A percentile compares a stretch with the other conserved stretches of the same genome.
Conservation (phyloP, 2,329 filamentous ascomycete genomes). For the Pyricularia grisea region DNA sequence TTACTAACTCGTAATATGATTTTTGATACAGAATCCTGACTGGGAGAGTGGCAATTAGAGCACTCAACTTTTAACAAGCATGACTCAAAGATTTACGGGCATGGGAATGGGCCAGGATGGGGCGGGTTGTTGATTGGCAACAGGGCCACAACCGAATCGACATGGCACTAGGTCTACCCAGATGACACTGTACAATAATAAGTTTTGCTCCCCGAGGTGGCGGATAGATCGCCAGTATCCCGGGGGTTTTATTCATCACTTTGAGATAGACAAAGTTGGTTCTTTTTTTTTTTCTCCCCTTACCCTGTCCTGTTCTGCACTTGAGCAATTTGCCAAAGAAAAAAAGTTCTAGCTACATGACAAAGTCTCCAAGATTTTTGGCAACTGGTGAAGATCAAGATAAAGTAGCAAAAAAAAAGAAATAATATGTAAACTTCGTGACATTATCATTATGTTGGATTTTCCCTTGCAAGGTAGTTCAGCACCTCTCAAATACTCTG, state of each 20-base stretch:
- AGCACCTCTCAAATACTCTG: slow-evolving; percentile 90
- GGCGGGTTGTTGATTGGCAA: neutral
- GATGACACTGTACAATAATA: slow-evolving; percentile 6
- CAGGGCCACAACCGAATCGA: neutral
- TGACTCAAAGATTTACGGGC: neutral
- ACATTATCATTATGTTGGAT: neutral
- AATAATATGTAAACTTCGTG: neutral
- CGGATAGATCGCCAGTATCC: neutral
- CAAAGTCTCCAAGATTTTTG: neutral
- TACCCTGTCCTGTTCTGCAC: neutral
- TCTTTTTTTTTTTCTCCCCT: neutral
- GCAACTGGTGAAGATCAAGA: neutral
- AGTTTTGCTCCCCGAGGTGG: neutral
- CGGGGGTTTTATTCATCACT: neutral
- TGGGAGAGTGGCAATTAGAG: slow-evolving; percentile 41
- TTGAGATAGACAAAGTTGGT: neutral
- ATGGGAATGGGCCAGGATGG: neutral
- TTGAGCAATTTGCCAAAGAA: neutral
- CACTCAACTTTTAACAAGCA: neutral
- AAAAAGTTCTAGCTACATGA: neutral
- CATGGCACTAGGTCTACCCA: neutral
- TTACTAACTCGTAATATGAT: slow-evolving; percentile 2
- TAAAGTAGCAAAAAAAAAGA: neutral
- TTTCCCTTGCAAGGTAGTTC: neutral
- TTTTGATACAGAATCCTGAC: slow-evolving; percentile 38